Conservation (phyloP, 2,329 filamentous ascomycete species). For the Colletotrichum cuscutae region DNA sequence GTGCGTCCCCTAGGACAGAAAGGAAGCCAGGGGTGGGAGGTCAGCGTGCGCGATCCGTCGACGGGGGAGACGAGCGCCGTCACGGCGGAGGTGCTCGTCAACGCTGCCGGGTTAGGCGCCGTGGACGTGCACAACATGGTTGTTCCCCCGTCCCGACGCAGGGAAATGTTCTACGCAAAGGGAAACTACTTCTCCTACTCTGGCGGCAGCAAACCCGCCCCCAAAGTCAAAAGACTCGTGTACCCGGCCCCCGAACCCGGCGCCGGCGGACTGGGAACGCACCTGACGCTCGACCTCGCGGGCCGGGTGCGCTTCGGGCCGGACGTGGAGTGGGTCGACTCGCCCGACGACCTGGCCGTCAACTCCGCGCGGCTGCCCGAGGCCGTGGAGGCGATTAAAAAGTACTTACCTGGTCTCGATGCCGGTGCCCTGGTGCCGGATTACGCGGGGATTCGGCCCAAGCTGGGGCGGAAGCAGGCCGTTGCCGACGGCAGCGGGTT, state of each 20-base stretch:
- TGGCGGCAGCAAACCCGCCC: constrained; percentile 56
- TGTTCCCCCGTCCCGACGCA: constrained; percentile 65
- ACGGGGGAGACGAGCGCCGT: constrained; percentile 66
- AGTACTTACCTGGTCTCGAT: constrained; percentile 82
- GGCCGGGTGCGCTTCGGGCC: constrained; percentile 92
- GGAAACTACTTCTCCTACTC: constrained; percentile 94
- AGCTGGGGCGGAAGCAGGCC: constrained; percentile 71
- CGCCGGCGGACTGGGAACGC: constrained; percentile 87
- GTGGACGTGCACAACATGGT: constrained; percentile 86
- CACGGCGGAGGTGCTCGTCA: constrained; percentile 81
- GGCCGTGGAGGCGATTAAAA: constrained; percentile 79
- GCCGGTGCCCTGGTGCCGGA: constrained; percentile 75
- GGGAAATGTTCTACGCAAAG: constrained; percentile 84
- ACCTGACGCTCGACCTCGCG: constrained; percentile 88
- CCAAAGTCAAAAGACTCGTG: constrained; percentile 76
- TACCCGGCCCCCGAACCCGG: constrained; percentile 90
- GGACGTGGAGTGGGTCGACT: constrained; percentile 91
- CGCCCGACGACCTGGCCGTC: constrained; percentile 75
- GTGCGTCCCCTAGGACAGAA: constrained; percentile 61
- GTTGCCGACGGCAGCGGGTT: constrained; percentile 76
- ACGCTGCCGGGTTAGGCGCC: constrained; percentile 85
- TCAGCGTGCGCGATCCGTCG: constrained; percentile 62
- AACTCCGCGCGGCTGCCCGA: constrained; percentile 70
- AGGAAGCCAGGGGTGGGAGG: constrained; percentile 74
- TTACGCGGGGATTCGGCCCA: constrained; percentile 93